phyloP scores from a whole-genome alignment of 306 rosid species.

The Quercus aquifolioides region DNA sequence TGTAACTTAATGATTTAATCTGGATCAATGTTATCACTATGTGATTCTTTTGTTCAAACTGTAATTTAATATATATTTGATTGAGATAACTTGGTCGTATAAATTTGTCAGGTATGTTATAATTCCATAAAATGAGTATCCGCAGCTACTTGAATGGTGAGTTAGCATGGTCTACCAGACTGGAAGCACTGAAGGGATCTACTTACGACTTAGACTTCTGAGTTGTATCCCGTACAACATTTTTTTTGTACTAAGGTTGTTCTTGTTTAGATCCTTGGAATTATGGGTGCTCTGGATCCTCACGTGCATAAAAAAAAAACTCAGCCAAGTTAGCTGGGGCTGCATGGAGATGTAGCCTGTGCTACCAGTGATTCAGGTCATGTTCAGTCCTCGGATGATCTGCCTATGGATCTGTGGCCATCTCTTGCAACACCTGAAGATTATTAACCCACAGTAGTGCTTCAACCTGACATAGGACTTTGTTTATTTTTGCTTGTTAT shows the following conservation, averaged over 20 bases:
- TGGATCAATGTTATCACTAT: constrained; percentile 9
- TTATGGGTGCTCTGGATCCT: constrained; percentile 99
- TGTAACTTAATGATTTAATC: neutral
- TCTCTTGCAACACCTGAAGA: constrained; percentile 93
- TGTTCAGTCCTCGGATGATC: constrained; percentile 83
- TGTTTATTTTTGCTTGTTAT: neutral
- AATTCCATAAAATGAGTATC: constrained; percentile 91
- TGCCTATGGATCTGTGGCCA: constrained; percentile 87
- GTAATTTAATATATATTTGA: neutral
- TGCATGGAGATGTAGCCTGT: constrained; percentile 75
- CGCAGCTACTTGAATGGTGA: constrained; percentile 82
- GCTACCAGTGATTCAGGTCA: constrained; percentile 87
- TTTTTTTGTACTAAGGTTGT: constrained; percentile 1
- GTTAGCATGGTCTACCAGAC: constrained; percentile 93
- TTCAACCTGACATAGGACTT: constrained; percentile 16
- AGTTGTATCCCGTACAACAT: neutral
- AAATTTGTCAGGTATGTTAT: constrained; percentile 72
- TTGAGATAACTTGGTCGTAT: neutral
- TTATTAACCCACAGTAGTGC: constrained; percentile 73
- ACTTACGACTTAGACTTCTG: constrained; percentile 19
- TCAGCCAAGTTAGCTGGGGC: constrained; percentile 73
- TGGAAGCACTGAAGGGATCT: constrained; percentile 89
- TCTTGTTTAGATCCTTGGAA: constrained; percentile 79
- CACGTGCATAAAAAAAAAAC: constrained; percentile 80
- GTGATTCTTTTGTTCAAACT: constrained; percentile 13